A percentile compares a stretch with the other conserved stretches of the same genome.
phyloP scores from a whole-genome alignment of 768 basidiomycete species.

The Mycena maculata region DNA sequence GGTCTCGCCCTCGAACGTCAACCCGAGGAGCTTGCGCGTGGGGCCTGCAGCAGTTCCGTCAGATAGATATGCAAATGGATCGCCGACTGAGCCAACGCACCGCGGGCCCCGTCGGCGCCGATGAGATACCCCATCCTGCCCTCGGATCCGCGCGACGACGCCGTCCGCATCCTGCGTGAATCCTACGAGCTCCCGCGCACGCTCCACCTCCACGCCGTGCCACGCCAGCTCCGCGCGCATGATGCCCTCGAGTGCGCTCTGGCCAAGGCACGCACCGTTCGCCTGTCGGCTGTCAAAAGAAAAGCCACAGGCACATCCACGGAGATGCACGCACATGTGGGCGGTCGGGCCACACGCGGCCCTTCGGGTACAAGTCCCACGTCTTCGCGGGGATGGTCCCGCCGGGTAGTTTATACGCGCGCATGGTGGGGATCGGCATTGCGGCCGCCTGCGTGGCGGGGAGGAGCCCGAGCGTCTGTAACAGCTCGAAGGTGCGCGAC shows the following conservation, averaged over 20 bases:
- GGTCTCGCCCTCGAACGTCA: slow-evolving; percentile 40
- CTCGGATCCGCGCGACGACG: slow-evolving; percentile 15
- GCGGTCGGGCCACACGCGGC: slow-evolving; percentile 37
- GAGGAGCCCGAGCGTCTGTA: slow-evolving; percentile 37
- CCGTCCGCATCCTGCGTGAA: slow-evolving; percentile 30
- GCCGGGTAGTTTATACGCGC: slow-evolving; percentile 41
- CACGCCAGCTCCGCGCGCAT: slow-evolving; percentile 33
- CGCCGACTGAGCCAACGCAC: no score
- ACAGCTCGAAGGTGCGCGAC: slow-evolving; percentile 42
- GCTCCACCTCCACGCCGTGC: slow-evolving; percentile 36
- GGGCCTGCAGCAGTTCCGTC: slow-evolving; percentile 32
- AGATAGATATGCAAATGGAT: no score
- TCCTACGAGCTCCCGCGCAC: slow-evolving; percentile 29
- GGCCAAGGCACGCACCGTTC: slow-evolving; percentile 34
- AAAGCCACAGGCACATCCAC: no score
- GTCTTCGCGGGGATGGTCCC: slow-evolving; percentile 40
- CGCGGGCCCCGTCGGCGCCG: slow-evolving; percentile 37
- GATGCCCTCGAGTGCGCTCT: slow-evolving; percentile 33
- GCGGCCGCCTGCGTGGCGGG: slow-evolving; percentile 33
- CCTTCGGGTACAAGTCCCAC: slow-evolving; percentile 40
- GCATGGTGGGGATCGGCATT: slow-evolving; percentile 40
- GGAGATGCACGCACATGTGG: slow-evolving; percentile 28
- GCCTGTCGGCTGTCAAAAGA: slow-evolving; percentile 15
- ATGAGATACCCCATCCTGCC: slow-evolving; percentile 31
- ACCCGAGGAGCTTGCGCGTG: slow-evolving; percentile 35